Conservation (phyloP, 805 yeast species). For the Candida maris region DNA sequence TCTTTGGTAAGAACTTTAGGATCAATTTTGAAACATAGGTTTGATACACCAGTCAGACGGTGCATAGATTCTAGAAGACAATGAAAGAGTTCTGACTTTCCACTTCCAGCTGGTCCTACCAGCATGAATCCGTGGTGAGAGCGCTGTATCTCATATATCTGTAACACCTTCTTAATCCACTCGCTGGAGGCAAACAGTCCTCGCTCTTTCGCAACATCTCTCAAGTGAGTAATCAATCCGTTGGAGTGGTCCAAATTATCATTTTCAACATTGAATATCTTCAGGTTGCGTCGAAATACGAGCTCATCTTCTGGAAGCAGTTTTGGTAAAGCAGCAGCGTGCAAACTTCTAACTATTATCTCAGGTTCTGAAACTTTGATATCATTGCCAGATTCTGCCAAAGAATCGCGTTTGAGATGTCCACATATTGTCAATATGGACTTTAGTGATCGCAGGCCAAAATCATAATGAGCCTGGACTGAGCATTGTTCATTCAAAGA, state of each 20-base stretch:
- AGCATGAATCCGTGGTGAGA: conserved; percentile 77
- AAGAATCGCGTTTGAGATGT: conserved; percentile 21
- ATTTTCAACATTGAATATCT: conserved; percentile 25
- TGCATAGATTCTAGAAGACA: conserved; percentile 45
- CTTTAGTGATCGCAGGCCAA: conserved; percentile 82
- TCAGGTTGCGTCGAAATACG: conserved; percentile 30
- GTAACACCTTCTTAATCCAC: conserved; percentile 56
- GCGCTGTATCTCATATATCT: conserved; percentile 56
- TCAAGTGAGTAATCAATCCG: conserved; percentile 27
- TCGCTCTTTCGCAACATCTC: conserved; percentile 24
- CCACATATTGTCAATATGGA: conserved; percentile 62
- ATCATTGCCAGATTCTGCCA: not conserved
- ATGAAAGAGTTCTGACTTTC: conserved; percentile 59
- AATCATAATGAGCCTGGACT: conserved; percentile 76
- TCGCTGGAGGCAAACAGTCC: conserved; percentile 34
- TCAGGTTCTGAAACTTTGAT: conserved; percentile 24
- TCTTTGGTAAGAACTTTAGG: conserved; percentile 72
- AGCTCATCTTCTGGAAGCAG: conserved; percentile 50
- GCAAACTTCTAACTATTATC: conserved; percentile 49
- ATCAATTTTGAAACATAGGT: conserved; percentile 51
- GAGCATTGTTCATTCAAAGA: conserved; percentile 41
- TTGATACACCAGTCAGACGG: conserved; percentile 29
- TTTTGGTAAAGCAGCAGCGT: conserved; percentile 67
- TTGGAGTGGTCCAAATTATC: conserved; percentile 9
- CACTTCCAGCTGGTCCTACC: conserved; percentile 73